These are phyloP conservation scores for Conringia planisiliqua DNA, from an alignment of 345 rosid genomes.

Conservation along the genomic window DNA sequence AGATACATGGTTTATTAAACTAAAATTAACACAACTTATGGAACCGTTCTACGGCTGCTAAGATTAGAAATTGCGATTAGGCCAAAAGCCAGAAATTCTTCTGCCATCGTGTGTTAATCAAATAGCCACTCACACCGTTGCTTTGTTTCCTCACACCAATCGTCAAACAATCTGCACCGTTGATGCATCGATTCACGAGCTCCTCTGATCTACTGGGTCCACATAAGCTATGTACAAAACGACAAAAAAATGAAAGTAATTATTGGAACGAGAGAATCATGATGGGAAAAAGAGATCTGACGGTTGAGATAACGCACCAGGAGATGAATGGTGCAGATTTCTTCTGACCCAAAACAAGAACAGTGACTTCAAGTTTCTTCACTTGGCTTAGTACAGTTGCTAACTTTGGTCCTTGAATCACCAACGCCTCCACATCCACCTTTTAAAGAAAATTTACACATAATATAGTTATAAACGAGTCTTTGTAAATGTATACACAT, in stretches of 20 bases:
- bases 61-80: slow-evolving; percentile 30
- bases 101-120: slow-evolving; percentile 89
- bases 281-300: slow-evolving; percentile 27
- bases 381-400: slow-evolving; percentile 87
- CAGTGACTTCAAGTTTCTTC: slow-evolving; percentile 85
- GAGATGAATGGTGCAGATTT: slow-evolving; percentile 54
- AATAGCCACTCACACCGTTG: slow-evolving; percentile 74
- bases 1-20: slow-evolving; percentile 14
- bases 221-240: slow-evolving; percentile 50
- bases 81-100: slow-evolving; percentile 98
- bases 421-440: slow-evolving; percentile 93
- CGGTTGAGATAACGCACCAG: slow-evolving; percentile 47
- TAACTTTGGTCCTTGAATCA: slow-evolving; percentile 82
- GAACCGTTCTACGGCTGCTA: neutral
- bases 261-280: slow-evolving; percentile 25
- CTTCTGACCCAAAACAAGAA: slow-evolving; percentile 86
- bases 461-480: neutral
- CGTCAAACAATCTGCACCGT: slow-evolving; percentile 71
- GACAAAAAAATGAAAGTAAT: neutral
- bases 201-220: slow-evolving; percentile 69
- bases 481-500: neutral
- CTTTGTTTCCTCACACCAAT: slow-evolving; percentile 93
- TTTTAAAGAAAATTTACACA: slow-evolving; percentile 11
- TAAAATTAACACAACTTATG: slow-evolving; percentile 3
- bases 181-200: slow-evolving; percentile 79